Evolutionary conservation across 2,329 filamentous ascomycete species (phyloP).

Genomic region (Westerdykella sp.): DNA sequence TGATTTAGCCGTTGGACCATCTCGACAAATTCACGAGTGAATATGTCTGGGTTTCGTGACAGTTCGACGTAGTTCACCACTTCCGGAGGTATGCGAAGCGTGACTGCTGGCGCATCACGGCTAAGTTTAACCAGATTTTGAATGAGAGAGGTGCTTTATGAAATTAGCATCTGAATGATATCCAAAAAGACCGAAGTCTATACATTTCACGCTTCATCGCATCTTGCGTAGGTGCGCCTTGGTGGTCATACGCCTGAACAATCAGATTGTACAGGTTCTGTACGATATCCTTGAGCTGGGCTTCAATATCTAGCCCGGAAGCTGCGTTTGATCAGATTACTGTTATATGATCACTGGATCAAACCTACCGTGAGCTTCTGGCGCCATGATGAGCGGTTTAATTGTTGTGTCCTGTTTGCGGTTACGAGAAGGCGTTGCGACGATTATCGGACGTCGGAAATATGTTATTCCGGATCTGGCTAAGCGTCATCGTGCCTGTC

Average conservation of each 20-base stretch:
- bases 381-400: too few relatives aligned
- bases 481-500: too few relatives aligned
- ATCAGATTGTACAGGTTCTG: conserved; percentile 55
- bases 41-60: conserved; percentile 60
- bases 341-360: too few relatives aligned
- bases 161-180: neutral
- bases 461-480: too few relatives aligned
- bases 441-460: too few relatives aligned
- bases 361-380: too few relatives aligned
- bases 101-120: conserved; percentile 43
- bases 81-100: conserved; percentile 53
- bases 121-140: conserved; percentile 50
- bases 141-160: conserved; percentile 39
- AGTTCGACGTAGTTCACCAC: conserved; percentile 58
- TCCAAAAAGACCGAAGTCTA: neutral
- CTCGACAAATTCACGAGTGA: conserved; percentile 61
- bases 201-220: conserved; percentile 56
- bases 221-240: conserved; percentile 51
- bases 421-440: neutral
- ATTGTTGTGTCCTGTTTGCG: neutral
- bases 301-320: conserved; percentile 27
- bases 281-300: conserved; percentile 55
- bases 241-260: conserved; percentile 55
- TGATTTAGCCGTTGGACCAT: conserved; percentile 57
- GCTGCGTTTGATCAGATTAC: neutral